Base-by-base conservation (phyloP, 305 asterid genomes). In the Coffea humblotiana region DNA sequence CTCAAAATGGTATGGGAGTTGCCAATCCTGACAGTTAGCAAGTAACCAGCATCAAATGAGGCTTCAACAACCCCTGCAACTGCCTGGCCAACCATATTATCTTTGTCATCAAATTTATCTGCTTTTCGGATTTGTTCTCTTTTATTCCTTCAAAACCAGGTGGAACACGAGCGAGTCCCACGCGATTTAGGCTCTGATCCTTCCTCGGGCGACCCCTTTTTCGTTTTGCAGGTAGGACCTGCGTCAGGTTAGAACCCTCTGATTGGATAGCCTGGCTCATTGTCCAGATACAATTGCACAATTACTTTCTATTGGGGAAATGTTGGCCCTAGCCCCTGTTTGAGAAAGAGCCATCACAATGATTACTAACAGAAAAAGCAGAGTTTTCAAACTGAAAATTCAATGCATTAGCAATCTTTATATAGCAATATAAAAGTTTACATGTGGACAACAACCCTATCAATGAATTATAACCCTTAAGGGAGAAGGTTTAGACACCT, bases 161-260 rank as follows among this genome's bases (percentile, higher is more conserved):
- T 18, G 97, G 96, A 69, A 35, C 78, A 78, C 18, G 87, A 80
- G 88, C 79, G 74, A 83, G 72, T 56, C 77, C 86, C 23, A 86
- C n/a, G 35, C 74, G 90, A 79, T 86, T 90, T 60, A 87, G 86
- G 79, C 86, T 88, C 40, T 86, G 95, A 80, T 90, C 94, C 87
- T 95, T 95, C 27, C 94, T 91, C 9, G 99, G 98, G 67, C 98
- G 97, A 37, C 99, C 99, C 15, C 98, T 90, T 82, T 87, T 82
- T 10, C 97, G 93, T 88, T 91, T 92, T 71, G 77, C 77, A 35
- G 94, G 95, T 48, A 77, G 88, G 65, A 72, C 58, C 45, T 88
- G 87, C 29, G 83, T 86, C 72, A 76, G 78, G 76, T 83, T 83
- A 35, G 95, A 86, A 83, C 86, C 77, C 83, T 88, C 91, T 54